A percentile compares a stretch with the other conserved stretches of the same genome.
Conservation (phyloP, 371 early-diverging fungal species). For the Mucor racemosus region DNA sequence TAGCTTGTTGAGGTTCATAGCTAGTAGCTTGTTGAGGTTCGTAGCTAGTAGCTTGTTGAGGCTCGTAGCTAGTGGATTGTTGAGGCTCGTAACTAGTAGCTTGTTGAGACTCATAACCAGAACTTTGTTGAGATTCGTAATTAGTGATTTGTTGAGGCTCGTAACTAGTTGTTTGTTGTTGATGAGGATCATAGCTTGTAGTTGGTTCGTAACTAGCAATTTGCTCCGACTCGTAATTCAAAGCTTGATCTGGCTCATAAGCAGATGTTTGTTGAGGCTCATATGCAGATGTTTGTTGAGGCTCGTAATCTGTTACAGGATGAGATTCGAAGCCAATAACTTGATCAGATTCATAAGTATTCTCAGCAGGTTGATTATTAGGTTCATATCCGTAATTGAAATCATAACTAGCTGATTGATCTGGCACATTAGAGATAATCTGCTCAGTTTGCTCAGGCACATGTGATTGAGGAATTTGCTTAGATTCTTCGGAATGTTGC, state of each 20-base stretch:
- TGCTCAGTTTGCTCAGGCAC: not conserved
- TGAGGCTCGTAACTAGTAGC: not conserved
- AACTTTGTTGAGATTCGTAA: not conserved
- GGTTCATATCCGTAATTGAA: not conserved
- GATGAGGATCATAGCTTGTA: constrained; percentile 4
- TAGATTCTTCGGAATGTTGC: not conserved
- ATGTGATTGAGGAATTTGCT: not conserved
- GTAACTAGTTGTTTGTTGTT: not conserved
- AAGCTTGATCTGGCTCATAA: not conserved
- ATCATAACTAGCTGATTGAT: not conserved
- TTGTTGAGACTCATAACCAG: not conserved
- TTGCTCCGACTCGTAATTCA: not conserved
- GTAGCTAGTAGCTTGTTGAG: not conserved
- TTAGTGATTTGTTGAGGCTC: not conserved
- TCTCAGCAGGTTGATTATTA: not conserved
- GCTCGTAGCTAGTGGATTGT: not conserved
- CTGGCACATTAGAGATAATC: not conserved
- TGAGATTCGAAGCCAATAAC: not conserved
- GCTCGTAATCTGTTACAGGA: not conserved
- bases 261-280: not conserved
- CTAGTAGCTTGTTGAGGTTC: not conserved
- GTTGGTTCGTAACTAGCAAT: not conserved
- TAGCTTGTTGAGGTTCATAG: not conserved
- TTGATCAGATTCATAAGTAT: not conserved
- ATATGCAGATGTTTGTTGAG: not conserved